Percentiles rank a stretch among this genome's conserved stretches.
phyloP scores from a whole-genome alignment of 1,139 yeast species.

The Debaryomyces nepalensis region DNA sequence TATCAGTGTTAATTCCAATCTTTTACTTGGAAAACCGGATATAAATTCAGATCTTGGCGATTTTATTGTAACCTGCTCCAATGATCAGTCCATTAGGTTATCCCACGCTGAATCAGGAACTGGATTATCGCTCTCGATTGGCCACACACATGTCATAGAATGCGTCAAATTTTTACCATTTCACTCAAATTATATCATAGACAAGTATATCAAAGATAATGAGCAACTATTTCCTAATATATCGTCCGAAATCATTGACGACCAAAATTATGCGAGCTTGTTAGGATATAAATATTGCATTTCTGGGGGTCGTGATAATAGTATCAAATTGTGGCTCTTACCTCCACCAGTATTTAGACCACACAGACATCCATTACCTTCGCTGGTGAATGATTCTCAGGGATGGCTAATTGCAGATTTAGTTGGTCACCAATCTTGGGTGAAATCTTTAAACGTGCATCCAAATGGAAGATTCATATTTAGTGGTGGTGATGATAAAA shows the following conservation, averaged over 20 bases:
- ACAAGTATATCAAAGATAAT: slow-evolving; percentile 47
- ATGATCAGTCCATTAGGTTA: slow-evolving; percentile 76
- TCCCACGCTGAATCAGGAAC: slow-evolving; percentile 69
- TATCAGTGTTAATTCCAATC: slow-evolving; percentile 23
- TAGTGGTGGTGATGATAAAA: slow-evolving; percentile 80
- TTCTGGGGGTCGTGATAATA: slow-evolving; percentile 82
- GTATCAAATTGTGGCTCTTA: slow-evolving; percentile 74
- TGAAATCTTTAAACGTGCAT: slow-evolving; percentile 68
- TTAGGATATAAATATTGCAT: slow-evolving; percentile 71
- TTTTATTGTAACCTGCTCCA: slow-evolving; percentile 74
- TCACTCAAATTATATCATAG: slow-evolving; percentile 52
- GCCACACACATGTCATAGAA: slow-evolving; percentile 87
- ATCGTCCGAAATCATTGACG: slow-evolving; percentile 36
- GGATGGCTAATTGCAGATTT: slow-evolving; percentile 61
- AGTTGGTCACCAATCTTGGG: slow-evolving; percentile 88
- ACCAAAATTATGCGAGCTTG: slow-evolving; percentile 32
- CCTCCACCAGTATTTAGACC: slow-evolving; percentile 63
- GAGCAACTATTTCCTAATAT: slow-evolving; percentile 37
- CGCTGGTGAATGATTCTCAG: slow-evolving; percentile 54
- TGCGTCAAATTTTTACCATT: slow-evolving; percentile 69
- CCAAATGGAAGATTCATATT: slow-evolving; percentile 75
- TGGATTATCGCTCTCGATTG: slow-evolving; percentile 68
- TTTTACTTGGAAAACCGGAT: slow-evolving; percentile 16
- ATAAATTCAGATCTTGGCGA: slow-evolving; percentile 42
- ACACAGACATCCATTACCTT: slow-evolving; percentile 62